A percentile compares a stretch with the other conserved stretches of the same genome.
Evolutionary conservation across 2,329 filamentous ascomycete genomes (phyloP).

Genomic region (Colletotrichum filicis): DNA sequence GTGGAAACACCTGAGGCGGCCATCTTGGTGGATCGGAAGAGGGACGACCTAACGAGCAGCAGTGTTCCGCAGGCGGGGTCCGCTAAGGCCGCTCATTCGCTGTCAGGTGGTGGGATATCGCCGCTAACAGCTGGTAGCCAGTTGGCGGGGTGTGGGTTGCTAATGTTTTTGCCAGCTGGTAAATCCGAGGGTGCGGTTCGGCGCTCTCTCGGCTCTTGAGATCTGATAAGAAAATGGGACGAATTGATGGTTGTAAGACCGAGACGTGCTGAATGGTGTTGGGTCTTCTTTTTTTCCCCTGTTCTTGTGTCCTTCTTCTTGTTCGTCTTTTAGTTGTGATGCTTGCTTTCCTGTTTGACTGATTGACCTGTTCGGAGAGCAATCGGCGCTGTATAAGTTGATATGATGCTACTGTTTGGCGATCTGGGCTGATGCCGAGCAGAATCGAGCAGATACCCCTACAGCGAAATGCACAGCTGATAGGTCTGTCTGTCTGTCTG

Average conservation of each 20-base stretch:
- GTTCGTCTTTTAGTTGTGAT: too few species aligned
- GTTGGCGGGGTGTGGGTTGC: background rate
- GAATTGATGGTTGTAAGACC: background rate
- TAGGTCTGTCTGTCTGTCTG: background rate
- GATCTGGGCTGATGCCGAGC: conserved; percentile 21
- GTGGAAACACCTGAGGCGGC: conserved; percentile 30
- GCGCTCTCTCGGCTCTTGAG: conserved; percentile 24
- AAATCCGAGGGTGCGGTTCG: conserved; percentile 33
- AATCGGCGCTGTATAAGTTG: background rate
- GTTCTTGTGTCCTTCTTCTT: too few species aligned
- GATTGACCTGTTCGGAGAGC: background rate
- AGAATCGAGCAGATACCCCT: conserved; percentile 8
- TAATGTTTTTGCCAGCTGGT: conserved; percentile 20
- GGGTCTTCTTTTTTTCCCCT: background rate
- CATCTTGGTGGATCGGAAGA: conserved; percentile 34
- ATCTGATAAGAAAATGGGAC: background rate
- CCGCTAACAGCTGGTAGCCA: background rate
- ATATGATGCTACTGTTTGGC: background rate
- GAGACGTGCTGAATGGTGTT: background rate
- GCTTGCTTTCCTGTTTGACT: too few species aligned
- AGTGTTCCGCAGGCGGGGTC: conserved; percentile 28
- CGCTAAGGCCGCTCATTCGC: conserved; percentile 28
- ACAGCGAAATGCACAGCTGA: conserved; percentile 24
- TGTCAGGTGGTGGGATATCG: background rate
- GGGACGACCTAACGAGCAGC: conserved; percentile 22